phyloP scores from a whole-genome alignment of 148 eudicot species.

The Arbutus unedo region DNA sequence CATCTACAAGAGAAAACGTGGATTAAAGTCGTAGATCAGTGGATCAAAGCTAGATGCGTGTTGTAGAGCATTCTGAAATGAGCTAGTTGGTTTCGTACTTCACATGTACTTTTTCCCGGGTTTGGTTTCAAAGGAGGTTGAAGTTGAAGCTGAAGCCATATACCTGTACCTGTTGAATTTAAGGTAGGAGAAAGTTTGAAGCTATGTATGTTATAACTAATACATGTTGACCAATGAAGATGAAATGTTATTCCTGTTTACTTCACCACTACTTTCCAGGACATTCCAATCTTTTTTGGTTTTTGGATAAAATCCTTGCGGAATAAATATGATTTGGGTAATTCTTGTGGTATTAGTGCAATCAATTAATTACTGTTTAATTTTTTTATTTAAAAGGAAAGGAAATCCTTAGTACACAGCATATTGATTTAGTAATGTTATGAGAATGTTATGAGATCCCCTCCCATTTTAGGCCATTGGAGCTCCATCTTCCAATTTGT shows the following conservation, averaged over 20 bases:
- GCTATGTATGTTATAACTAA: background rate
- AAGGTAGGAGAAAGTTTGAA: slow-evolving; percentile 7
- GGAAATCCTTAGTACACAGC: slow-evolving; percentile 34
- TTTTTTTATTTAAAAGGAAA: background rate
- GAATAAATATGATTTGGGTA: too few species aligned
- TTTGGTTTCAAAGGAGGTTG: background rate
- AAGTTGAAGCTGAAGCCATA: background rate
- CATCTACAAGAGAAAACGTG: background rate
- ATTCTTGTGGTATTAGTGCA: too few species aligned
- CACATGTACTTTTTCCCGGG: background rate
- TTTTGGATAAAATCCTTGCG: slow-evolving; percentile 7
- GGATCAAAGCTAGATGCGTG: background rate
- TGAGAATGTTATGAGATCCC: slow-evolving; percentile 9
- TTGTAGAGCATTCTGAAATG: slow-evolving; percentile 6
- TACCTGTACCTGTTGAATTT: slow-evolving; percentile 11
- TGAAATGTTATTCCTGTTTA: background rate
- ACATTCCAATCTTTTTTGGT: background rate
- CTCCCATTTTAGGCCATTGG: background rate
- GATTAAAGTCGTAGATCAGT: background rate
- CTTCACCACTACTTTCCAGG: background rate
- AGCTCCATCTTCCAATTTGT: background rate
- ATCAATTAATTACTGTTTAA: too few species aligned
- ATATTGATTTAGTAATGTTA: slow-evolving; percentile 19
- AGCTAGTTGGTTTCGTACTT: background rate
- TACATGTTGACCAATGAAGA: slow-evolving; percentile 4